phyloP scores from a whole-genome alignment of 495 filamentous ascomycete species.

The Xylaria cubensis region DNA sequence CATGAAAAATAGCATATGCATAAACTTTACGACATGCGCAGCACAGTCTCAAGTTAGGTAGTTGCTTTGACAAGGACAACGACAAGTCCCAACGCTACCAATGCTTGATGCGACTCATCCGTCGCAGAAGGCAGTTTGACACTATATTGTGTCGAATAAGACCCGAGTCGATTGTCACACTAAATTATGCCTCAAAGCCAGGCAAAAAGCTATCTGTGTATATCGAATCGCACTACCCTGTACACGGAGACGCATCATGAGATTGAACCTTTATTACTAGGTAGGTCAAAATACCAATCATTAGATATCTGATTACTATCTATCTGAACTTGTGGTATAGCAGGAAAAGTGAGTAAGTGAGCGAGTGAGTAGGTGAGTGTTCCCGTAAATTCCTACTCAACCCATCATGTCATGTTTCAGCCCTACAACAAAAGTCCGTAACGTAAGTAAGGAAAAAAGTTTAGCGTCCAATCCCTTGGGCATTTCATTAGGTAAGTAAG shows the following conservation, averaged over 20 bases:
- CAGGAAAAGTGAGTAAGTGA: background rate
- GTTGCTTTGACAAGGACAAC: background rate
- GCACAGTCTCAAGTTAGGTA: background rate
- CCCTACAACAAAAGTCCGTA: background rate
- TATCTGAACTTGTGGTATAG: background rate
- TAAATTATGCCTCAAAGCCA: no score
- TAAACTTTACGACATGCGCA: background rate
- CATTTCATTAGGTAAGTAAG: background rate
- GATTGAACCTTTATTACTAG: background rate
- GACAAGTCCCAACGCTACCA: background rate
- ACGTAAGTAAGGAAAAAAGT: background rate
- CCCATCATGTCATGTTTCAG: background rate
- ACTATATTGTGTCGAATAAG: background rate
- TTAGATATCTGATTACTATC: background rate
- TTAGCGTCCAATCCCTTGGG: background rate
- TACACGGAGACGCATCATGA: background rate
- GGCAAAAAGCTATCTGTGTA: no score
- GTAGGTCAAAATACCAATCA: background rate
- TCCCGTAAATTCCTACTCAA: background rate
- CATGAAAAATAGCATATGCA: background rate
- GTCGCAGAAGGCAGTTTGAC: background rate
- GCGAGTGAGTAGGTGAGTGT: background rate
- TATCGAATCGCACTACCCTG: no score
- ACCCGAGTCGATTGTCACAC: no score
- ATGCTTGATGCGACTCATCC: background rate